Conservation (phyloP, 495 filamentous ascomycete genomes). For the Aspergillus indologenus region DNA sequence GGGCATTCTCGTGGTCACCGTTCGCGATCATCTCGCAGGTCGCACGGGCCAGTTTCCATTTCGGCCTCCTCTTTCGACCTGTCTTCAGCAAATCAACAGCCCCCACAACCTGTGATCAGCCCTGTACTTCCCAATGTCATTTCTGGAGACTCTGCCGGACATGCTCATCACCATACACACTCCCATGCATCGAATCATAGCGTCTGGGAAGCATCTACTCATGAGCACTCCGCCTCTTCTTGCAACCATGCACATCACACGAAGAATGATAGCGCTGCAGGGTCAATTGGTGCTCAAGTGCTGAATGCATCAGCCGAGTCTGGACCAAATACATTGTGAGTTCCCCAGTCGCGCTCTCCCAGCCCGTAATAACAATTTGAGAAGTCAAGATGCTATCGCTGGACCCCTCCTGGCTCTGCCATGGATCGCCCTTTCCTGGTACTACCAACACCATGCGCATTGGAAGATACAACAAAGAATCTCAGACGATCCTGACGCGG, state of each 20-base stretch:
- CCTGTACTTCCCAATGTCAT: constrained; percentile 24
- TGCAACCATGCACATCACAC: constrained; percentile 4
- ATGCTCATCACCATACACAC: constrained; percentile 30
- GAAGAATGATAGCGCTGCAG: constrained; percentile 15
- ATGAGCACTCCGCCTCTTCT: not conserved
- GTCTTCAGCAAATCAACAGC: constrained; percentile 17
- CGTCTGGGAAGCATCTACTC: not conserved
- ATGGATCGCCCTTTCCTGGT: constrained; percentile 45
- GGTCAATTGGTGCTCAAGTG: constrained; percentile 1
- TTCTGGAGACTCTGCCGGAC: constrained; percentile 17
- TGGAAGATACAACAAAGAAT: constrained; percentile 8
- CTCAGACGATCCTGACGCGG: constrained; percentile 4
- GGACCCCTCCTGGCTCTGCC: constrained; percentile 36
- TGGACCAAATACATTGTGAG: constrained; percentile 15
- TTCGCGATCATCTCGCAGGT: constrained; percentile 36
- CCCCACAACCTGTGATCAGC: constrained; percentile 18
- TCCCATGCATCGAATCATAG: constrained; percentile 22
- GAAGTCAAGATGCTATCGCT: constrained; percentile 33
- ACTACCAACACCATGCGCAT: constrained; percentile 29
- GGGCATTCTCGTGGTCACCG: constrained; percentile 40
- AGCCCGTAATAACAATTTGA: constrained; percentile 15
- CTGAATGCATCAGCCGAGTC: constrained; percentile 6
- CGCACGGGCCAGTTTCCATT: constrained; percentile 33
- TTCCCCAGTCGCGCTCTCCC: not conserved
- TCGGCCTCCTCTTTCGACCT: constrained; percentile 24